phyloP scores from a whole-genome alignment of 1,139 yeast species.

The Hanseniaspora gamundiae region DNA sequence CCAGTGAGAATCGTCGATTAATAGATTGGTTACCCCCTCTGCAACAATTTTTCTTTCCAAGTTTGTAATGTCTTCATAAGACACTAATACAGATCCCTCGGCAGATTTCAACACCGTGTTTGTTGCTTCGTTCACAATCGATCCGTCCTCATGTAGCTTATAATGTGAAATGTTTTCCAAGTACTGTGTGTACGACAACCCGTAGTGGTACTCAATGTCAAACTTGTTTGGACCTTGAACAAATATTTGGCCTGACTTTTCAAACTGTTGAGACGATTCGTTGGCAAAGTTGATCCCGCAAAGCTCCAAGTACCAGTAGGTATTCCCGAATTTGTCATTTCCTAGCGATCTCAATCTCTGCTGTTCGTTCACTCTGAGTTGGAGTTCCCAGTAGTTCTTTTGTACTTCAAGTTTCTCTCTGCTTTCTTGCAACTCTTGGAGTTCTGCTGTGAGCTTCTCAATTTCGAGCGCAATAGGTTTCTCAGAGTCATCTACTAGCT shows the following conservation, averaged over 20 bases:
- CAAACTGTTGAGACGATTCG: conserved; percentile 25
- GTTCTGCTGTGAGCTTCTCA: neutral
- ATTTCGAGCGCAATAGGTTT: neutral
- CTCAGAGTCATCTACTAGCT: neutral
- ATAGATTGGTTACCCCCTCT: conserved; percentile 46
- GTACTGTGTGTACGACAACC: conserved; percentile 26
- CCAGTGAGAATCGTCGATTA: conserved; percentile 52
- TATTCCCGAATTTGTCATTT: conserved; percentile 67
- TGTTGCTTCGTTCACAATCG: conserved; percentile 13
- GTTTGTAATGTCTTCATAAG: conserved; percentile 3
- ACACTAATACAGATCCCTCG: conserved; percentile 6
- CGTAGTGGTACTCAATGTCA: conserved; percentile 38
- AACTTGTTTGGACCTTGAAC: conserved; percentile 79
- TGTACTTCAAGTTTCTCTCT: conserved; percentile 7
- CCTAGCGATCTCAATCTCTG: conserved; percentile 75
- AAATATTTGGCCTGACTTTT: conserved; percentile 75
- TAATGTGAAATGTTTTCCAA: conserved; percentile 24
- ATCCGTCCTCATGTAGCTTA: conserved; percentile 17
- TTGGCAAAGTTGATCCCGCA: conserved; percentile 47
- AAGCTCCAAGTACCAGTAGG: conserved; percentile 93
- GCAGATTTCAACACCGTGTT: conserved; percentile 13
- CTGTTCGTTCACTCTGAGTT: conserved; percentile 55
- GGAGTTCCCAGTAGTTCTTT: conserved; percentile 34
- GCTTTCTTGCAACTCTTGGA: neutral
- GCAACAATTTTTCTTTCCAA: conserved; percentile 47